Base-by-base conservation (phyloP, 2,329 filamentous ascomycete genomes). In the Fusarium praegraminearum region DNA sequence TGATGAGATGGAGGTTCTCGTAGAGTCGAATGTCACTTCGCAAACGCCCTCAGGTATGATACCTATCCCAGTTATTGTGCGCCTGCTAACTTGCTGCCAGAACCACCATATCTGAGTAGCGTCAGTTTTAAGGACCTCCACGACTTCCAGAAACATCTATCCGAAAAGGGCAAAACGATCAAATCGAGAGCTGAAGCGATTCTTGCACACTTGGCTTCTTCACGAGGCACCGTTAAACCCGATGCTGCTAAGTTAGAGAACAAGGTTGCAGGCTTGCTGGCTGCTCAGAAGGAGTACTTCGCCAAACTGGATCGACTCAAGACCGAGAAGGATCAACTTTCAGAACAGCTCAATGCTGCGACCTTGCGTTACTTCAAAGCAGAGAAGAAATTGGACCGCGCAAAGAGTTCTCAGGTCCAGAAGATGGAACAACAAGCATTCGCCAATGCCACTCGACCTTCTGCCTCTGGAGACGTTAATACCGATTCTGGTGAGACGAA, bases 341-440 rank as follows among this genome's bases (percentile, higher is more conserved):
- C 93, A 47, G 92, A 96, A 75, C 91, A 95, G 67, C 84, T 98
- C 22, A 95, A 98, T 77, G 91, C 89, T 35, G 96, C 95, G 18
- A 97, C 94, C 7, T 84, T 97, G 62, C 89, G 96, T 70, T 98
- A 97, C 76, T 93, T 98, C 83, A 93, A 97, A 72, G 96, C 96
- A 0, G 96, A 99, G 79, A 97, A 97, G 83, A 96, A 94, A 78
- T 84, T 98, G 54, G 96, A 99, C 78, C 89, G 96, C 44, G 89
- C 91, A 26, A 95, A 93, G 80, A 99, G 96, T 77, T 83, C 90
- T 18, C 94, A 97, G 60, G 94, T 98, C 2, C 92, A 94, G 66
- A 97, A 97, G 78, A 81, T 99, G 63, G 96, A 98, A 78, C 92
- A 93, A 75, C 93, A 97, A 80, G 94, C 94, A 33, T 87, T 94